Base-by-base conservation (phyloP, 2,329 filamentous ascomycete species). In the Fusarium sp. region DNA sequence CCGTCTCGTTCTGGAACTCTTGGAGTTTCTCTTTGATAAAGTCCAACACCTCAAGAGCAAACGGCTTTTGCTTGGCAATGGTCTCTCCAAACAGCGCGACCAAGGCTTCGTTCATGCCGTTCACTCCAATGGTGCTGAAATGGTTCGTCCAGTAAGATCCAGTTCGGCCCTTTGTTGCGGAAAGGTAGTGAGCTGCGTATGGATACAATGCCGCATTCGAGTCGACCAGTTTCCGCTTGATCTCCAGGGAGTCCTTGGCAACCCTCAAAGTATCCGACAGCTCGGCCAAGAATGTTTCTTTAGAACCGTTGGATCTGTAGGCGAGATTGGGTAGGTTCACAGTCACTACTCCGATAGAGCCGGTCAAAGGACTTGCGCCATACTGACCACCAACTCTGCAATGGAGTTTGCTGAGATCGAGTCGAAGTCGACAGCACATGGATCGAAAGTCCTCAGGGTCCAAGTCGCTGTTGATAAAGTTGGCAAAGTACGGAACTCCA, bases 131-230 rank as follows among this genome's bases (percentile, higher is more conserved):
- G 0, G 75, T 77, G n/a, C 75, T 77, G 61, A 77, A 77, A 33
- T 77, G 75, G 1, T 77, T 77, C 0, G 75, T 76, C 75, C 75
- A 77, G 61, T 69, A 64, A 4, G 75, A 77, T 0, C 75, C 75
- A 0, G 75, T 77, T 2, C 75, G 75, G 1, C 73, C 71, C 24
- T 77, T 77, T 1, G 75, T 73, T 0, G 72, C 71, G 0, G 69
- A 69, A 0, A 77, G 57, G 1, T 77, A 77, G 2, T 77, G 75
- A 0, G 75, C 66, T 0, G 75, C 75, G 5, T 77, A 77, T 0
- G 75, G 75, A 33, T 77, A 77, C 0, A 77, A 33, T 2, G 55
- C 20, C 0, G 67, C 66, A 6, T 77, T 77, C 2, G 58, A 55
- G 7, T 77, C 58, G 0, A 77, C 55, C 0, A 77, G 46, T 5